Percentiles rank a stretch among this genome's conserved stretches.
phyloP scores from a whole-genome alignment of 139 green algal species.

The Pleodorina starrii region DNA sequence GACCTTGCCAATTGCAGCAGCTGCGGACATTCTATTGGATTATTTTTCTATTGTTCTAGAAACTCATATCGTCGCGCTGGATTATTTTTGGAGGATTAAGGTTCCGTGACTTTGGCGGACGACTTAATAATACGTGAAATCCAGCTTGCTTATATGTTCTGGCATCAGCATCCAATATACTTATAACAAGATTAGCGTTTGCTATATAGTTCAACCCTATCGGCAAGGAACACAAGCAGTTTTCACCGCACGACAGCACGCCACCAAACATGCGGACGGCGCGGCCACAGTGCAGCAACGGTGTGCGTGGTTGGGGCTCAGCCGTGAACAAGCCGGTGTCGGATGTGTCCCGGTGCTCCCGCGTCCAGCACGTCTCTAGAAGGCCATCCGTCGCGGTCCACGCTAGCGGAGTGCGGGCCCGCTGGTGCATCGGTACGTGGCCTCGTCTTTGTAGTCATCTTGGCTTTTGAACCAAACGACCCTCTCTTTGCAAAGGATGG shows the following conservation, averaged over 20 bases:
- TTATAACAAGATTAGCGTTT: too few relatives aligned
- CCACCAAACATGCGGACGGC: not conserved
- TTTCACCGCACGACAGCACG: not conserved
- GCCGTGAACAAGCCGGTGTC: not conserved
- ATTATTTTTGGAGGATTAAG: too few relatives aligned
- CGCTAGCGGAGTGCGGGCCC: slow-evolving; percentile 22
- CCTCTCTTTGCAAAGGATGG: too few relatives aligned
- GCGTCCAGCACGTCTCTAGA: slow-evolving; percentile 13
- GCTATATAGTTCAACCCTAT: too few relatives aligned
- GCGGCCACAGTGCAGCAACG: not conserved
- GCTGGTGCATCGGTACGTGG: slow-evolving; percentile 40
- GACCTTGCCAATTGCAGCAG: slow-evolving; percentile 18
- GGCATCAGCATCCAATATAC: too few relatives aligned
- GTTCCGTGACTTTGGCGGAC: too few relatives aligned
- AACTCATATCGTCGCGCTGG: too few relatives aligned
- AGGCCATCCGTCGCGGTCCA: not conserved
- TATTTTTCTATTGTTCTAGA: too few relatives aligned
- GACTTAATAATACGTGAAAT: too few relatives aligned
- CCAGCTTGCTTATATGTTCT: too few relatives aligned
- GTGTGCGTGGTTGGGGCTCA: not conserved
- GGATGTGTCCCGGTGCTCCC: not conserved
- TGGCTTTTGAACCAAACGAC: not conserved
- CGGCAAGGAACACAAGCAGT: too few relatives aligned
- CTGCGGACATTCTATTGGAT: not conserved
- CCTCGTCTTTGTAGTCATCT: not conserved